Evolutionary conservation across 768 basidiomycete species (phyloP), one percentile per base, ranked within the genome.

Genomic region (Rhodotorula toruloides): DNA sequence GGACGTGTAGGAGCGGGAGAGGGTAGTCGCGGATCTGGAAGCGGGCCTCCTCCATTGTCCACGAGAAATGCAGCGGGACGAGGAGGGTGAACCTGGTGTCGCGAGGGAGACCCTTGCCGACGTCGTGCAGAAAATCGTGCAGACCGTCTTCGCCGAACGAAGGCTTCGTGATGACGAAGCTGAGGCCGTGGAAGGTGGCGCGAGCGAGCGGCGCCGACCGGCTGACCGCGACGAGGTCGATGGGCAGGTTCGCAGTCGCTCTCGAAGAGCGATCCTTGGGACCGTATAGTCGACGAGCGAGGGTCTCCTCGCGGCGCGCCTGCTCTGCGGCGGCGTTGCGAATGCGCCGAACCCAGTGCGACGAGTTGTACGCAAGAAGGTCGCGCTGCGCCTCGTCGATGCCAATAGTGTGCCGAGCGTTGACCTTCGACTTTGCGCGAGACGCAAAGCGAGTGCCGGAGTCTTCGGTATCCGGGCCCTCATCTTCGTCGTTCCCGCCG

Each of bases 1-100:
- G 87, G 49, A 94, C 82, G 73, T 86, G 81, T n/a, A 91, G 77
- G 57, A 97, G 76, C 1, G 92, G 91, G 39, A 96, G 78, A 4
- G 92, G 90, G 78, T 94, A 93, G 78, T 94, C 91, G 39, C 93
- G 86, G 14, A 93, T 80, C 8, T 83, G 82, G 49, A 85, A 79
- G 53, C 81, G 81, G 25, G 86, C 77, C n/a, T 84, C 82, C 6
- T 82, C 79, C 57, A 90, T 79, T 3, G 83, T 81, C 77, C 90
- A 84, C 42, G 83, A 81, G 27, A 98, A 76, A 74, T 91, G 87
- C 72, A 97, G 77, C 6, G 93, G 92, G 27, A 94, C 79, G 70
- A 96, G 81, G 32, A 97, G 80, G 17, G 88, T 86, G 76, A 87
- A 96, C 71, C 83, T 73, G 0, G 86, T 87, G 58, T 87, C 83